Evolutionary conservation across 2,329 filamentous ascomycete genomes (phyloP).

Genomic region (Cordyceps cateniannulata): DNA sequence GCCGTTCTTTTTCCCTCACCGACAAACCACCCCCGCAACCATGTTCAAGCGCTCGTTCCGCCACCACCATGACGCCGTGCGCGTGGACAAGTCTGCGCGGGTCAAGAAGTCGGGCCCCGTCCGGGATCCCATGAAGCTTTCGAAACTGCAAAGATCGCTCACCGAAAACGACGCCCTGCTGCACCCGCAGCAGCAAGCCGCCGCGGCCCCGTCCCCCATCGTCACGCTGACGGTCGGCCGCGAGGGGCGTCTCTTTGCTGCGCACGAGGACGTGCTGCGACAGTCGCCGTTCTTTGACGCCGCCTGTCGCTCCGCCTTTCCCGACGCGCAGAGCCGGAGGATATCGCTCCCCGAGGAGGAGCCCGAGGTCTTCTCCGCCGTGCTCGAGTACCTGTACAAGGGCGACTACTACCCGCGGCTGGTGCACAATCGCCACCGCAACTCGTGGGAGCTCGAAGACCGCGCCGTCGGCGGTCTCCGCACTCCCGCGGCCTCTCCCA

Average conservation of each 20-base stretch:
- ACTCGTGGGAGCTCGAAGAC: conserved; percentile 87
- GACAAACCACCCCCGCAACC: conserved; percentile 28
- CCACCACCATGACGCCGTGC: conserved; percentile 58
- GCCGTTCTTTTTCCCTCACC: conserved; percentile 14
- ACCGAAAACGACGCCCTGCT: conserved; percentile 42
- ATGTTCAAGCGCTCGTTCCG: conserved; percentile 95
- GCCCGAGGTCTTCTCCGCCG: conserved; percentile 85
- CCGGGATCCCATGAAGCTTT: conserved; percentile 71
- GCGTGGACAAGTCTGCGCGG: conserved; percentile 83
- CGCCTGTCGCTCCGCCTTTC: conserved; percentile 64
- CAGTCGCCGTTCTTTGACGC: conserved; percentile 79
- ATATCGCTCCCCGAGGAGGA: conserved; percentile 70
- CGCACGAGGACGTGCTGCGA: conserved; percentile 85
- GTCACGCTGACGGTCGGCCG: conserved; percentile 78
- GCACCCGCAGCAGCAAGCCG: conserved; percentile 8
- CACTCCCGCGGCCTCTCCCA: conserved; percentile 45
- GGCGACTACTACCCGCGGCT: conserved; percentile 91
- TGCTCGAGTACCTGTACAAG: conserved; percentile 97
- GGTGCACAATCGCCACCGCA: conserved; percentile 76
- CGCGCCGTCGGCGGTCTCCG: conserved; percentile 30
- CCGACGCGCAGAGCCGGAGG: conserved; percentile 70
- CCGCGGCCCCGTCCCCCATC: conserved; percentile 57
- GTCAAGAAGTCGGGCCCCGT: conserved; percentile 54
- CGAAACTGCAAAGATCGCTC: conserved; percentile 81
- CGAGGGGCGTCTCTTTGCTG: conserved; percentile 86